phyloP scores from a whole-genome alignment of 257 asterid species.

The Mitragyna speciosa region DNA sequence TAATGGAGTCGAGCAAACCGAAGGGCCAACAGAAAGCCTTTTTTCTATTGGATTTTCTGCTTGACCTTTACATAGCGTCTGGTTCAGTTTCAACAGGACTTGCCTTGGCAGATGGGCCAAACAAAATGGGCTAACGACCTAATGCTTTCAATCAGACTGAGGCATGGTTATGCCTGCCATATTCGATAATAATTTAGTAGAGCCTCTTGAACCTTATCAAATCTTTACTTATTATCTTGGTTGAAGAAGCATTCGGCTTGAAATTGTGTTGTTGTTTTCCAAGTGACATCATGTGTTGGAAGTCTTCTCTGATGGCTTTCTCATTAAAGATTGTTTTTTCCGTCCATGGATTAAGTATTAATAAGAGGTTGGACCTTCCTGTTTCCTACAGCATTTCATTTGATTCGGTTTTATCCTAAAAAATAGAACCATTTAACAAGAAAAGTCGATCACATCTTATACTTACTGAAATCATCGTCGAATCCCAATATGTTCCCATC shows the following conservation, averaged over 20 bases:
- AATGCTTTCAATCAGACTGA: background rate
- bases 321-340: slow-evolving; percentile 12
- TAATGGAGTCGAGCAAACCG: background rate
- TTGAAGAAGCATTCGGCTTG: background rate
- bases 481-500: slow-evolving; percentile 28
- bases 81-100: background rate
- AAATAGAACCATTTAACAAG: slow-evolving; percentile 8
- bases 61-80: background rate
- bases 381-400: slow-evolving; percentile 13
- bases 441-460: slow-evolving; percentile 19
- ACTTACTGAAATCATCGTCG: slow-evolving; percentile 17
- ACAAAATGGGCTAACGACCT: background rate
- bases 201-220: background rate
- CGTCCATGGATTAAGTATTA: slow-evolving; percentile 12
- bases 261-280: slow-evolving; percentile 16
- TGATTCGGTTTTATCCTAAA: slow-evolving; percentile 19
- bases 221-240: background rate
- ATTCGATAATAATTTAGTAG: background rate
- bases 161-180: background rate
- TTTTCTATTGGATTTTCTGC: background rate
- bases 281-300: slow-evolving; percentile 17
- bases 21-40: background rate
- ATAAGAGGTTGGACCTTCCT: slow-evolving; percentile 14
- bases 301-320: slow-evolving; percentile 8
- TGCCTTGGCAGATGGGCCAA: slow-evolving; percentile 1